Base-by-base conservation (phyloP, 345 rosid genomes). In the Toxicodendron radicans region DNA sequence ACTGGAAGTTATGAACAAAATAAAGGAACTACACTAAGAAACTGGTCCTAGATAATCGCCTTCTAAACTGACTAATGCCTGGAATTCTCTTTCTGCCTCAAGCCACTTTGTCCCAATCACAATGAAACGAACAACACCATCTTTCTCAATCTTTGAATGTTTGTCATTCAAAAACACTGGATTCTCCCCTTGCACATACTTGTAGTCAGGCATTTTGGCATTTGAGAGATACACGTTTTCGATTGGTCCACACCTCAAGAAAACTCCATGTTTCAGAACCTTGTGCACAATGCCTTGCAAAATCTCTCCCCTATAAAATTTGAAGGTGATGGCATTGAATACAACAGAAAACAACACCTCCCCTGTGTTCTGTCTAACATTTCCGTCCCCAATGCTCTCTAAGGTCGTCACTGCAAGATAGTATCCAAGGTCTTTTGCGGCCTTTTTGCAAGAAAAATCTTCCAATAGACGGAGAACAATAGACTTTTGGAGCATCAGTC, bases 81-180 rank as follows among this genome's bases (percentile, higher is more conserved):
- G 98, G 73, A 93, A 90, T 64, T 93, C 97, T 79, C 94, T 83
- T 71, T 93, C 94, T 1, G 83, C 87, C 75, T 95, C 95, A 58
- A 91, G 73, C 98, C 97, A 93, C 81, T 85, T 88, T 0, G 89
- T 85, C 43, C 85, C 96, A 1, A 92, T 76, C 82, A 95, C 96
- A 21, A 93, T 77, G 81, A 86, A 74, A 2, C 94, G 87, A 16
- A 93, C 75, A 46, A 43, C 75, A 2, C 76, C 79, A 61, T 82
- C 94, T 63, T 91, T 86, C 72, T 82, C 81, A 48, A 93, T 88
- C 89, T 82, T 86, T 1, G 93, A 82, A 63, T 33, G 72, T 83
- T 87, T 90, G n/a, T 87, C 92, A 49, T 82, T 86, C 81, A 89
- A 69, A 83, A 95, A 93, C 45, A 84, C 79, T 0, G 88, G 91